Evolutionary conservation across 2,329 filamentous ascomycete genomes (phyloP).

Genomic region (Curvularia hawaiiensis): DNA sequence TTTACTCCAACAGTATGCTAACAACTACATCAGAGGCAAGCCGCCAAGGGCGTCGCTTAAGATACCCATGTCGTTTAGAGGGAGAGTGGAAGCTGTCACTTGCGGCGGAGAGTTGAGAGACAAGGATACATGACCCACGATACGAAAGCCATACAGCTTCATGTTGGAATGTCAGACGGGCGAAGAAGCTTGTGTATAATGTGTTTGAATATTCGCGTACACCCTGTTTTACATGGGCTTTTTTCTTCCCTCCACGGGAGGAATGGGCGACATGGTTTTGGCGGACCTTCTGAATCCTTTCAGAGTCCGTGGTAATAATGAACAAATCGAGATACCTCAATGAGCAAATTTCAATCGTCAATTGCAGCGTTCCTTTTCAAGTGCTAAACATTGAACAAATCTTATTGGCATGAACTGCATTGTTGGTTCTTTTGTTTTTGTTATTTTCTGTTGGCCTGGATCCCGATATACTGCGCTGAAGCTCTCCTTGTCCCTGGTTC

Average conservation of each 20-base stretch:
- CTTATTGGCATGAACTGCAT: neutral
- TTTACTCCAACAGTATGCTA: neutral
- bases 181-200: slow-evolving; percentile 33
- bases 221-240: slow-evolving; percentile 13
- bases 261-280: slow-evolving; percentile 26
- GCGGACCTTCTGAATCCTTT: slow-evolving; percentile 28
- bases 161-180: slow-evolving; percentile 9
- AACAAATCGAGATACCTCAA: slow-evolving; percentile 32
- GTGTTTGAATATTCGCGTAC: slow-evolving; percentile 32
- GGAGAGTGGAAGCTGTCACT: slow-evolving; percentile 4
- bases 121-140: slow-evolving; percentile 10
- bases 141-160: slow-evolving; percentile 10
- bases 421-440: neutral
- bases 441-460: neutral
- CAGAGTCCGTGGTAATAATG: slow-evolving; percentile 41
- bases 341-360: slow-evolving; percentile 18
- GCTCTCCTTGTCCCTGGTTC: neutral
- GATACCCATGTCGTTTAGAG: slow-evolving; percentile 21
- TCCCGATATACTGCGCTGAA: neutral
- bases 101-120: neutral
- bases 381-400: neutral
- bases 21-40: slow-evolving; percentile 20
- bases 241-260: slow-evolving; percentile 10
- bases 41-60: slow-evolving; percentile 17
- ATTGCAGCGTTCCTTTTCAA: neutral